Evolutionary conservation across 176 grass and related monocot species (phyloP).

Genomic region (Carex myosuroides): DNA sequence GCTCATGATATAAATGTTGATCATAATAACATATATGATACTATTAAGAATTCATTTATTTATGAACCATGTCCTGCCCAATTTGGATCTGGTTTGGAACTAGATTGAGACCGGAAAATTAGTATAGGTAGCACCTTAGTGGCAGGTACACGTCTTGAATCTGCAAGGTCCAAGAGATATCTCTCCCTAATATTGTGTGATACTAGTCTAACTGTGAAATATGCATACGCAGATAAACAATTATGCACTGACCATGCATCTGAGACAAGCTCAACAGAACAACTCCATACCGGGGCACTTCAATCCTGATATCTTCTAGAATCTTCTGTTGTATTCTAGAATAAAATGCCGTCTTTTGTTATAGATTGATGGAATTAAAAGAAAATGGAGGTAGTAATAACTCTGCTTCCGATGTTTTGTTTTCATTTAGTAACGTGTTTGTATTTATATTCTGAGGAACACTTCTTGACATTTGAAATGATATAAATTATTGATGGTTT

Average conservation of each 20-base stretch:
- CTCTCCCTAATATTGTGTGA: not conserved
- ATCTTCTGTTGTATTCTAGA: not conserved
- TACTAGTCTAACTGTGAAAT: not conserved
- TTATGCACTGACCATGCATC: slow-evolving; percentile 70
- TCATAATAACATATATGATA: too few relatives aligned
- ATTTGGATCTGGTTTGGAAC: not conserved
- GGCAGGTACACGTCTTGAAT: not conserved
- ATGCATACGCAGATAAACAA: slow-evolving; percentile 56
- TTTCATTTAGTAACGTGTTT: slow-evolving; percentile 5
- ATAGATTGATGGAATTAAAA: not conserved
- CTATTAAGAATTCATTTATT: too few relatives aligned
- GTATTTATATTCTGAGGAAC: not conserved
- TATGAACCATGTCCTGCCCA: not conserved
- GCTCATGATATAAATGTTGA: too few relatives aligned
- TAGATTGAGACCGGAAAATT: not conserved
- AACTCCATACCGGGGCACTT: slow-evolving; percentile 55
- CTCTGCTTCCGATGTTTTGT: not conserved
- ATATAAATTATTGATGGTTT: slow-evolving; percentile 9
- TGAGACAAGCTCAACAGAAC: slow-evolving; percentile 79
- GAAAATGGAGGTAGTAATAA: not conserved
- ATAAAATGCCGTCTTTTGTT: not conserved
- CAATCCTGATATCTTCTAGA: slow-evolving; percentile 41
- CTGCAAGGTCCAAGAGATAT: not conserved
- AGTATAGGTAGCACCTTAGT: not conserved
- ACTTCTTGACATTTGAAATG: not conserved